These are phyloP conservation scores for Aspergillus unguis DNA, from an alignment of 2,329 filamentous ascomycete species.

Conservation along the genomic window DNA sequence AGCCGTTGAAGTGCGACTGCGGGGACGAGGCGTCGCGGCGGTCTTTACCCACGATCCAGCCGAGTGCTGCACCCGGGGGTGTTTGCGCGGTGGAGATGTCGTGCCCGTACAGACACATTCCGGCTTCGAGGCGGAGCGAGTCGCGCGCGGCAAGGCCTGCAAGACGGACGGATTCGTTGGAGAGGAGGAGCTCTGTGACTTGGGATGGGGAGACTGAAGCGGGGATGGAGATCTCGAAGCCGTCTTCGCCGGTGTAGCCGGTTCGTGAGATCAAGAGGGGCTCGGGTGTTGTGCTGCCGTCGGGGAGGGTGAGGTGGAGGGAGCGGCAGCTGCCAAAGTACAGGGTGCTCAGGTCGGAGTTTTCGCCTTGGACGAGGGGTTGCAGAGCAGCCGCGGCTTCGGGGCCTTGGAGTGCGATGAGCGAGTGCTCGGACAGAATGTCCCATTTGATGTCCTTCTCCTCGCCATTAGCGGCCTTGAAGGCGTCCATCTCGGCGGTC, in stretches of 20 bases:
- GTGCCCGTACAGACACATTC: conserved; percentile 99
- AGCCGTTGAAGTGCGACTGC: conserved; percentile 72
- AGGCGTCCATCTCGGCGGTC: conserved; percentile 62
- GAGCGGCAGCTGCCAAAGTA: conserved; percentile 77
- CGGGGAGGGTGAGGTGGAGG: conserved; percentile 60
- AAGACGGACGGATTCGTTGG: conserved; percentile 65
- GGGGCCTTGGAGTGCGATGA: conserved; percentile 88
- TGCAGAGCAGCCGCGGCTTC: conserved; percentile 67
- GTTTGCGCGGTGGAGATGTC: conserved; percentile 80
- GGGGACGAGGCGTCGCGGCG: conserved; percentile 62
- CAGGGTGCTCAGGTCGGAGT: conserved; percentile 61
- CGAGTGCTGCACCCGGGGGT: conserved; percentile 62
- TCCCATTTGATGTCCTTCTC: conserved; percentile 61
- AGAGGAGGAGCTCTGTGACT: conserved; percentile 69
- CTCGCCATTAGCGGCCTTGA: conserved; percentile 53
- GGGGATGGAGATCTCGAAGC: conserved; percentile 90
- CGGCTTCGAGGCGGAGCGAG: conserved; percentile 87
- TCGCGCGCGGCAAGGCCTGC: conserved; percentile 89
- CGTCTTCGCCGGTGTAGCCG: conserved; percentile 96
- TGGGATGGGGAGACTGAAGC: conserved; percentile 53
- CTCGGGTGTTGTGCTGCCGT: conserved; percentile 50
- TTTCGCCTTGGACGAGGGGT: conserved; percentile 54
- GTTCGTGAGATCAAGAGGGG: conserved; percentile 75
- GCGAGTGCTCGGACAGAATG: conserved; percentile 67
- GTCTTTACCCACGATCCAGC: conserved; percentile 82